Evolutionary conservation across 2,329 filamentous ascomycete species (phyloP).

Genomic region (Parastagonospora nodorum): DNA sequence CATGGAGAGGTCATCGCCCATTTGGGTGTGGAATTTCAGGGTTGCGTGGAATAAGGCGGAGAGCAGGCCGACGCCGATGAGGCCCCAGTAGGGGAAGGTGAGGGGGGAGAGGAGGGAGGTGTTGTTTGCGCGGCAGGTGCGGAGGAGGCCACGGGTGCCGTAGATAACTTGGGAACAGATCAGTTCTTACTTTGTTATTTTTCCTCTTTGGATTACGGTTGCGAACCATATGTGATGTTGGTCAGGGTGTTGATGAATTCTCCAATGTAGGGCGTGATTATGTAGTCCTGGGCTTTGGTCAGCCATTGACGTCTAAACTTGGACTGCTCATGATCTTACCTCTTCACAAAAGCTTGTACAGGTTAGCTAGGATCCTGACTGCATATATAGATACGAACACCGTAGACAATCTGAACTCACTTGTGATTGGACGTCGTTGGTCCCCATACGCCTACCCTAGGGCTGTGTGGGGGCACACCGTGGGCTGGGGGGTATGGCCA

Average conservation of each 20-base stretch:
- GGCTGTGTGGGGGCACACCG: background rate
- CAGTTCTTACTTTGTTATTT: background rate
- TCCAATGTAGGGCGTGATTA: constrained; percentile 57
- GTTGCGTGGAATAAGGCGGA: constrained; percentile 52
- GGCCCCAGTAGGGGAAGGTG: constrained; percentile 49
- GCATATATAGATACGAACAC: constrained; percentile 6
- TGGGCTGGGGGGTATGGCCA: constrained; percentile 29
- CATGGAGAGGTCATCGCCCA: constrained; percentile 65
- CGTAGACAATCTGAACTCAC: constrained; percentile 21
- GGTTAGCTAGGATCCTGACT: constrained; percentile 13
- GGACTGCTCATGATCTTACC: constrained; percentile 14
- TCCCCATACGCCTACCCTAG: constrained; percentile 30
- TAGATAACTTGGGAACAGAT: constrained; percentile 36
- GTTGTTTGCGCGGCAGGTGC: constrained; percentile 27
- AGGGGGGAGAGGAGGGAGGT: constrained; percentile 40
- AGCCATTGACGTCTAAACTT: too few species aligned
- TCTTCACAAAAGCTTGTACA: constrained; percentile 44
- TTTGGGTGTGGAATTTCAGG: constrained; percentile 53
- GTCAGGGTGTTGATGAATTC: constrained; percentile 61
- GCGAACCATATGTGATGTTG: constrained; percentile 56
- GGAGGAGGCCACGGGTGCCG: constrained; percentile 39
- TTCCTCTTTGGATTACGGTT: background rate
- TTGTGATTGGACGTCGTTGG: constrained; percentile 40
- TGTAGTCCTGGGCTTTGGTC: constrained; percentile 54
- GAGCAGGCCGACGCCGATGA: constrained; percentile 51